These are phyloP conservation scores for Pestalotiopsis sp. DNA, from an alignment of 2,329 filamentous ascomycete genomes.

Conservation along the genomic window DNA sequence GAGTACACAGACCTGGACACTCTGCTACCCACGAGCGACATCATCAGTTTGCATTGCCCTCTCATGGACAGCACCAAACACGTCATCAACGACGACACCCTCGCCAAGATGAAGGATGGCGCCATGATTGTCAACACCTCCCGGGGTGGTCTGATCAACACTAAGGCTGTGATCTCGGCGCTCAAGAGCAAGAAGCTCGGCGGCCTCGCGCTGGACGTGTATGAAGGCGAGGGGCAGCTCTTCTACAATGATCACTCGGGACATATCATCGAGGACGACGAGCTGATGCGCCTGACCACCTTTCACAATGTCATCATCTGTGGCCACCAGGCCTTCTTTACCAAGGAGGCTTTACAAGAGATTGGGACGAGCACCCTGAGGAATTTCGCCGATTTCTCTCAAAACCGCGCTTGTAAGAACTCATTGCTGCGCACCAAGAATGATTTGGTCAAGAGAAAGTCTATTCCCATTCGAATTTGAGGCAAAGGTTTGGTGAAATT, in stretches of 20 bases:
- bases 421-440: conserved; percentile 19
- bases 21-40: conserved; percentile 56
- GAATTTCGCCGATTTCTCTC: conserved; percentile 52
- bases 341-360: conserved; percentile 62
- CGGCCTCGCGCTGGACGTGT: conserved; percentile 67
- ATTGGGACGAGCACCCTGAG: conserved; percentile 61
- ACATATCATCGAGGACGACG: conserved; percentile 66
- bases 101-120: conserved; percentile 57
- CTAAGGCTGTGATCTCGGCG: conserved; percentile 56
- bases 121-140: conserved; percentile 69
- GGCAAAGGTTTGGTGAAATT: background rate
- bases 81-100: conserved; percentile 56
- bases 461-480: conserved; percentile 37
- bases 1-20: conserved; percentile 54
- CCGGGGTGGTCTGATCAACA: conserved; percentile 64
- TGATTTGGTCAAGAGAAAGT: conserved; percentile 23
- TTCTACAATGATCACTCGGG: conserved; percentile 67
- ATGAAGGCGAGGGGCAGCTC: conserved; percentile 62
- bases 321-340: conserved; percentile 71
- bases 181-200: conserved; percentile 62
- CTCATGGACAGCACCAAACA: conserved; percentile 59
- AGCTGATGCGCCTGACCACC: conserved; percentile 65
- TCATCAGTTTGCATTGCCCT: conserved; percentile 67
- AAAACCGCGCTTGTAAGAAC: conserved; percentile 21
- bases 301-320: conserved; percentile 68